Conservation (phyloP, 2,329 filamentous ascomycete genomes). For the Trichoderma simmonsii region DNA sequence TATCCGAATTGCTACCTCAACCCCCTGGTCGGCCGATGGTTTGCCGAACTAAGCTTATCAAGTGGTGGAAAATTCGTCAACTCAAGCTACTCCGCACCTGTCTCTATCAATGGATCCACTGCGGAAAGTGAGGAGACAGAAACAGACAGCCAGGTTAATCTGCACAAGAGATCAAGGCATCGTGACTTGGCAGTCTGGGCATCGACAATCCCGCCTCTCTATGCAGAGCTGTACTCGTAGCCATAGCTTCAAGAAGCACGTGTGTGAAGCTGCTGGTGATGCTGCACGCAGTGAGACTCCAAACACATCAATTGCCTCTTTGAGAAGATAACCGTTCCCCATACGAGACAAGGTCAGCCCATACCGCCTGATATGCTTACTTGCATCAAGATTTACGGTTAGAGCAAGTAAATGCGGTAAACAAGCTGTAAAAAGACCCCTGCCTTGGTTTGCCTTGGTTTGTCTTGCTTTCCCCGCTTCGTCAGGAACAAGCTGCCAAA, state of each 20-base stretch:
- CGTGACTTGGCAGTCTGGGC: not conserved
- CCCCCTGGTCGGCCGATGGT: not conserved
- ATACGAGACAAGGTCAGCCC: not conserved
- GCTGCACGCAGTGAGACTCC: not conserved
- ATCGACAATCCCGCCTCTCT: not conserved
- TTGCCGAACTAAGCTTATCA: slow-evolving; percentile 12
- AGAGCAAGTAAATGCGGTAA: not conserved
- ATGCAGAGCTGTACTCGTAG: not conserved
- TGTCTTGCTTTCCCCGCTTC: slow-evolving; percentile 10
- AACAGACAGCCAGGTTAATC: not conserved
- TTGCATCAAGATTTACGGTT: not conserved
- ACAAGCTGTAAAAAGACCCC: not conserved
- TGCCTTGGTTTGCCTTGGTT: not conserved
- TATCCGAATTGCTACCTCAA: not conserved
- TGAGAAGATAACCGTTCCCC: not conserved
- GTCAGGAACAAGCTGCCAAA: slow-evolving; percentile 10
- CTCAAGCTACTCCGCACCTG: slow-evolving; percentile 5
- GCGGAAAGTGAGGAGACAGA: not conserved
- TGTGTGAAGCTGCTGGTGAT: not conserved
- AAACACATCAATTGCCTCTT: not conserved
- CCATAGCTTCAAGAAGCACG: not conserved
- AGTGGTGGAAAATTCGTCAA: slow-evolving; percentile 17
- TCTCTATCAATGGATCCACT: not conserved
- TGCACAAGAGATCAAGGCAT: not conserved
- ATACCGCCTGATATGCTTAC: not conserved